Conservation (phyloP, 2,329 filamentous ascomycete species). For the Colletotrichum eremochloae region DNA sequence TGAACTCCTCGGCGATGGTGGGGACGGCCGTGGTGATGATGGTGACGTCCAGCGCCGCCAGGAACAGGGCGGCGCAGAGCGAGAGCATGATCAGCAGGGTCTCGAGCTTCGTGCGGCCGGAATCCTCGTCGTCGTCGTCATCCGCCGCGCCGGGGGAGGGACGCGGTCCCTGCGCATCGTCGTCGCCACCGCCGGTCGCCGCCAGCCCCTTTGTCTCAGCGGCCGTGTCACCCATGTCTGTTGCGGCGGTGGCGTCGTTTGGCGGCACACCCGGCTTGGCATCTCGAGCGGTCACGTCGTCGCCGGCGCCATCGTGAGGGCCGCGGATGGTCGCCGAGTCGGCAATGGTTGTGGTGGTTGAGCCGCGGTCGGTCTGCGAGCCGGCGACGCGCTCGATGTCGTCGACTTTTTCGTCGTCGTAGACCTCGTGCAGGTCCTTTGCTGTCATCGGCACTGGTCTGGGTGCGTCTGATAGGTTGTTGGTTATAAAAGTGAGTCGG, state of each 20-base stretch:
- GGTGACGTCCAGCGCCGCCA: constrained; percentile 65
- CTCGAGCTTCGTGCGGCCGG: constrained; percentile 54
- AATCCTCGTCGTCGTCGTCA: constrained; percentile 49
- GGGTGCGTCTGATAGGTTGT: no score
- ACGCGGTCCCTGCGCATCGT: neutral
- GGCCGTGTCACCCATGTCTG: neutral
- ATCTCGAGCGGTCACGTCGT: neutral
- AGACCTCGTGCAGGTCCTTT: constrained; percentile 6
- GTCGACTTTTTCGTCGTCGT: constrained; percentile 39
- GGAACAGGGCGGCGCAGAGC: constrained; percentile 52
- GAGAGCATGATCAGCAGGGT: constrained; percentile 46
- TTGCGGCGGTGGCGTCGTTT: neutral
- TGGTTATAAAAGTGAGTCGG: neutral
- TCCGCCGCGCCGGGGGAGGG: neutral
- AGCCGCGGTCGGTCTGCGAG: constrained; percentile 19
- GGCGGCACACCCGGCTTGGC: constrained; percentile 11
- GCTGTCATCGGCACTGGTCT: constrained; percentile 24
- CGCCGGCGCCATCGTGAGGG: neutral
- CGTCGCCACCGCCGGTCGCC: constrained; percentile 2
- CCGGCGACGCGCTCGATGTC: constrained; percentile 33
- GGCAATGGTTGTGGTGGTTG: constrained; percentile 20
- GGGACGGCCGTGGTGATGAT: constrained; percentile 74
- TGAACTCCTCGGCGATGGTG: constrained; percentile 69
- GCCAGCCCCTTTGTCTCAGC: neutral
- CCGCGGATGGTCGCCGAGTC: constrained; percentile 32